Evolutionary conservation across 768 basidiomycete genomes (phyloP).

Genomic region (Auriscalpium orientale): DNA sequence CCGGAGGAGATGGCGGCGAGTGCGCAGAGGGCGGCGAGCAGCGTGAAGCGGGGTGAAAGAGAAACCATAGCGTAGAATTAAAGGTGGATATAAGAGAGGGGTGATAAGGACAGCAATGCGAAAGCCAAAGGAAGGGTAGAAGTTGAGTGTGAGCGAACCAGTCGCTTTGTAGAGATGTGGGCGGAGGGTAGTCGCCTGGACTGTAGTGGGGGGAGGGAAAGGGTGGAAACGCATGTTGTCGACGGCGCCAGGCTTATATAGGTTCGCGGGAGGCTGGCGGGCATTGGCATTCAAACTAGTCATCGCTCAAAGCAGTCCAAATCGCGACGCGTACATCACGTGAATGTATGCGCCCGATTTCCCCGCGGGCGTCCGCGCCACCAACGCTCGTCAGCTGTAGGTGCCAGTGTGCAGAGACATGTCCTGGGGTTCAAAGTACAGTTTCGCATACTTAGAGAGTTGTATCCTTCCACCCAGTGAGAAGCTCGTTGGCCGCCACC

Average conservation of each 20-base stretch:
- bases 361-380: too few relatives aligned
- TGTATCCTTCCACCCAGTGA: too few relatives aligned
- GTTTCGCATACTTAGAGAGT: too few relatives aligned
- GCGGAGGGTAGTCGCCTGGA: slow-evolving; percentile 10
- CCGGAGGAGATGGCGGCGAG: slow-evolving; percentile 35
- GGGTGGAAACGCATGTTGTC: neutral
- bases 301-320: too few relatives aligned
- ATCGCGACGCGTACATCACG: too few relatives aligned
- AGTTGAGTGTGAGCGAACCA: slow-evolving; percentile 8
- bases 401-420: too few relatives aligned
- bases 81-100: neutral
- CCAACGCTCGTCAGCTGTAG: too few relatives aligned
- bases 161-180: slow-evolving; percentile 13
- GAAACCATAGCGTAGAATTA: slow-evolving; percentile 35
- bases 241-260: neutral
- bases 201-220: slow-evolving; percentile 12
- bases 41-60: slow-evolving; percentile 39
- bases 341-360: too few relatives aligned
- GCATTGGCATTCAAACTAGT: neutral
- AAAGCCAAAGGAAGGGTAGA: slow-evolving; percentile 10
- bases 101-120: slow-evolving; percentile 9
- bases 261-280: neutral
- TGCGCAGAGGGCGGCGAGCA: slow-evolving; percentile 38
- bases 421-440: too few relatives aligned
- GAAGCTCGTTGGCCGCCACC: too few relatives aligned